phyloP scores from a whole-genome alignment of 2,329 filamentous ascomycete genomes.

The Corinectria fuckeliana region DNA sequence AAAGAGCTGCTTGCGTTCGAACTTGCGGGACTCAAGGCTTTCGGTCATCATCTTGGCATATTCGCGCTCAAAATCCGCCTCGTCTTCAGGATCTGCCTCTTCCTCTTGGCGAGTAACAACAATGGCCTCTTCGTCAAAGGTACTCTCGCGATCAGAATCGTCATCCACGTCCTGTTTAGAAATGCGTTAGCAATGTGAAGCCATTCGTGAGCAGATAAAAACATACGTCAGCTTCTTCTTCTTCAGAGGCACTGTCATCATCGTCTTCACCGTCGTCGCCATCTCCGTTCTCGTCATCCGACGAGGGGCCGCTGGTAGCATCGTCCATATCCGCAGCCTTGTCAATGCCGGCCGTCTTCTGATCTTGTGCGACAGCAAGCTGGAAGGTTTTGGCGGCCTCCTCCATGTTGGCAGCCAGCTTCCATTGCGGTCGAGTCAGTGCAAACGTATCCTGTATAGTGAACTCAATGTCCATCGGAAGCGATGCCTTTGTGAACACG shows the following conservation, averaged over 20 bases:
- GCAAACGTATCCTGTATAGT: conserved; percentile 92
- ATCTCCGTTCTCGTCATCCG: conserved; percentile 77
- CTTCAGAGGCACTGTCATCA: conserved; percentile 65
- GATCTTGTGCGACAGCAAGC: conserved; percentile 87
- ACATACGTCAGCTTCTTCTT: conserved; percentile 65
- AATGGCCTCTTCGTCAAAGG: conserved; percentile 86
- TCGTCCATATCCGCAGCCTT: conserved; percentile 76
- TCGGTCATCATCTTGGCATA: conserved; percentile 99
- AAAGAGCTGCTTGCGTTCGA: conserved; percentile 92
- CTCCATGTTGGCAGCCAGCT: conserved; percentile 77
- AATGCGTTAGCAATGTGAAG: conserved; percentile 7
- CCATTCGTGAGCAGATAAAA: background rate
- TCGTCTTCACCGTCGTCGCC: conserved; percentile 68
- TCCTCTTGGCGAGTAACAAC: conserved; percentile 91
- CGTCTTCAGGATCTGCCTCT: conserved; percentile 87
- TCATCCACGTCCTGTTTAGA: conserved; percentile 54
- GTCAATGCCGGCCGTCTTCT: conserved; percentile 77
- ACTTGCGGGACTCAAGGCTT: conserved; percentile 93
- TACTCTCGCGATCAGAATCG: conserved; percentile 61
- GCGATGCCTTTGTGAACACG: conserved; percentile 83
- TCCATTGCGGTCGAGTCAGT: conserved; percentile 89
- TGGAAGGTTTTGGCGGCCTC: conserved; percentile 86
- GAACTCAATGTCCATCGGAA: conserved; percentile 98
- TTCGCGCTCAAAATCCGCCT: conserved; percentile 97
- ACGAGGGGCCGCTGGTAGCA: conserved; percentile 70